phyloP scores from a whole-genome alignment of 2,329 filamentous ascomycete genomes.

The Ceratocystis cubensis region DNA sequence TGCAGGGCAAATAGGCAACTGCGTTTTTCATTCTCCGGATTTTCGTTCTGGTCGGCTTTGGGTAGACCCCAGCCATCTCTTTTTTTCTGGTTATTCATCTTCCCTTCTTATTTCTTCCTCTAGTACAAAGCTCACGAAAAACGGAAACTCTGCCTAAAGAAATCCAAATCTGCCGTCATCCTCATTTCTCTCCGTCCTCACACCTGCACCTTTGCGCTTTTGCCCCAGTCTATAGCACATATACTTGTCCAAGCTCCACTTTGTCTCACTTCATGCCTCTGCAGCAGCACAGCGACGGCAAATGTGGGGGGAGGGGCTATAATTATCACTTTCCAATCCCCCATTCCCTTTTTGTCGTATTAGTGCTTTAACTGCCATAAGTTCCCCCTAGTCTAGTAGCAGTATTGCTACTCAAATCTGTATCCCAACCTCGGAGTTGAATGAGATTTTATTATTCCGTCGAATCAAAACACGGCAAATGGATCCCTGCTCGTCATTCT shows the following conservation, averaged over 20 bases:
- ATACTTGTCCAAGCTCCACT: neutral
- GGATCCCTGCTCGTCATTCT: no score
- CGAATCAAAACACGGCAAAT: no score
- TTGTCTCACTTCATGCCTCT: neutral
- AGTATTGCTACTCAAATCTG: no score
- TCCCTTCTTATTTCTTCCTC: neutral
- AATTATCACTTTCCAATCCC: neutral
- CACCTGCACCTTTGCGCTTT: neutral
- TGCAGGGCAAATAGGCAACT: neutral
- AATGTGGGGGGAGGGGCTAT: neutral
- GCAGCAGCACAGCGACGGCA: neutral
- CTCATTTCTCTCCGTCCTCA: neutral
- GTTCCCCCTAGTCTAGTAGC: no score
- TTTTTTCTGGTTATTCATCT: no score
- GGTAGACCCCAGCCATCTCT: neutral
- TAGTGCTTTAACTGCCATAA: no score
- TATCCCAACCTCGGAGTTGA: no score
- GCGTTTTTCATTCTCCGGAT: neutral
- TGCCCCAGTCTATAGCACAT: neutral
- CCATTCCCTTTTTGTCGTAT: no score
- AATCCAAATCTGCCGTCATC: neutral
- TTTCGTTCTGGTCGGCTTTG: no score
- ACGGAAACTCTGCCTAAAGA: neutral
- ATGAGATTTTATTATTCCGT: no score
- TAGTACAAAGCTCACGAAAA: neutral